These are phyloP conservation scores for Delphinella strobiligena DNA, from an alignment of 2,329 filamentous ascomycete species.

Conservation along the genomic window DNA sequence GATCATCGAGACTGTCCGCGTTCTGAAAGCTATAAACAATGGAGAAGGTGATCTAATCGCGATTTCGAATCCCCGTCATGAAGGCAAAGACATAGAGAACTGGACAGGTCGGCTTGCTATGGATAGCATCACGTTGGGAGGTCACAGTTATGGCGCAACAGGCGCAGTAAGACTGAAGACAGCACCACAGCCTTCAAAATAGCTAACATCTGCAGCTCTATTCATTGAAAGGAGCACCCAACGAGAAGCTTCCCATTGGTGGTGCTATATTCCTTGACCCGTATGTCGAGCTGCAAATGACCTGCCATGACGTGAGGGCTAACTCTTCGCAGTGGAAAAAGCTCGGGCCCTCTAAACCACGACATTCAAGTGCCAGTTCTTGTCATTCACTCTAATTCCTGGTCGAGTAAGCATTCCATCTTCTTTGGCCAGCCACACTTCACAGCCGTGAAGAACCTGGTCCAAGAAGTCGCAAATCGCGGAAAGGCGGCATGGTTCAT, in stretches of 20 bases:
- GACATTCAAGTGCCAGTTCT: conserved; percentile 47
- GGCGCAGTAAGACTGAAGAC: conserved; percentile 27
- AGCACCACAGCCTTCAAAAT: neutral
- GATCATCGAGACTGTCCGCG: conserved; percentile 31
- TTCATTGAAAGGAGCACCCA: conserved; percentile 40
- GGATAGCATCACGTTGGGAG: conserved; percentile 43
- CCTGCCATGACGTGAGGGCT: neutral
- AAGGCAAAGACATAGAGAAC: conserved; percentile 33
- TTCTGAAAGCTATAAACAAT: conserved; percentile 27
- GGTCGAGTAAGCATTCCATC: conserved; percentile 44
- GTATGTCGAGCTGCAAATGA: neutral
- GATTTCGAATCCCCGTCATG: conserved; percentile 35
- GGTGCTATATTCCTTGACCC: conserved; percentile 54
- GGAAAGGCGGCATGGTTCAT: conserved; percentile 32
- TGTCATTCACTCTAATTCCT: conserved; percentile 52
- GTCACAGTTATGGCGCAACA: conserved; percentile 57
- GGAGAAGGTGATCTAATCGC: conserved; percentile 23
- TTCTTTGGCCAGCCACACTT: conserved; percentile 57
- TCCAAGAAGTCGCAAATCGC: conserved; percentile 30
- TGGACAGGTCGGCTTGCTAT: conserved; percentile 46
- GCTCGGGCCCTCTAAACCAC: conserved; percentile 48
- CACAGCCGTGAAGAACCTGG: conserved; percentile 47
- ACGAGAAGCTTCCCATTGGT: conserved; percentile 33
- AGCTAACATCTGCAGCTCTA: conserved; percentile 28
- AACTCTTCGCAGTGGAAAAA: conserved; percentile 36